Evolutionary conservation across 108 stramenopile genomes (phyloP), one percentile per base, ranked within the genome.

Genomic region (Skeletonema potamos): DNA sequence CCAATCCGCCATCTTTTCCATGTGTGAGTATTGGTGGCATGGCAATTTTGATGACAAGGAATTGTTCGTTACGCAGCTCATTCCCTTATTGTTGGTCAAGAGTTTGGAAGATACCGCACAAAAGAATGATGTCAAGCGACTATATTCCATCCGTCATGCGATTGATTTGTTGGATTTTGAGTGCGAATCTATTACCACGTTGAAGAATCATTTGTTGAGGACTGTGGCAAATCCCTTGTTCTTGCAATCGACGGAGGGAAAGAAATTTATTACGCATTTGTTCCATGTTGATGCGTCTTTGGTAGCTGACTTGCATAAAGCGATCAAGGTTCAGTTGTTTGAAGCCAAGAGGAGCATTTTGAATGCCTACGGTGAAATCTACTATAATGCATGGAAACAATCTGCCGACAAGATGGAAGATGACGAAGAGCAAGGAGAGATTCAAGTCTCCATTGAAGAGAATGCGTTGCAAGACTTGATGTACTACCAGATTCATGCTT

Each of bases 11-110:
- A 90, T 98, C 55, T 76, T 86, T 20, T 58, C 71, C 22, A 62
- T 96, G 58, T 98, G 96, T 62, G 96, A 97, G 78, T 57, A 37
- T 48, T 97, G 90, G 90, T 98, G 96, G 96, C 66, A 82, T 46
- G 66, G 68, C 6, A 80, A 93, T 28, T 85, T 89, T 33, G 72
- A 74, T n/a, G 76, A 92, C 36, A 77, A 77, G 51, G 96, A 96
- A 55, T 72, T 72, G 24, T 64, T 97, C 4, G 87, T 97, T 22
- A 77, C 85, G 24, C 92, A 92, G 33, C 74, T 88, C 18, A 65
- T 99, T 26, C 98, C 98, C 0, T 54, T 92, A 29, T 55, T 92
- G 18, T 60, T 89, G 20, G 54, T 89, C 13, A 58, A 63, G 41
- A 63, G 76, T 6, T 51, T 96, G 18, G 84, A 74, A 27, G 86